A percentile compares a stretch with the other conserved stretches of the same genome.
These are phyloP conservation scores for Eutrema yunnanense DNA, from an alignment of 345 rosid species.

Conservation along the genomic window DNA sequence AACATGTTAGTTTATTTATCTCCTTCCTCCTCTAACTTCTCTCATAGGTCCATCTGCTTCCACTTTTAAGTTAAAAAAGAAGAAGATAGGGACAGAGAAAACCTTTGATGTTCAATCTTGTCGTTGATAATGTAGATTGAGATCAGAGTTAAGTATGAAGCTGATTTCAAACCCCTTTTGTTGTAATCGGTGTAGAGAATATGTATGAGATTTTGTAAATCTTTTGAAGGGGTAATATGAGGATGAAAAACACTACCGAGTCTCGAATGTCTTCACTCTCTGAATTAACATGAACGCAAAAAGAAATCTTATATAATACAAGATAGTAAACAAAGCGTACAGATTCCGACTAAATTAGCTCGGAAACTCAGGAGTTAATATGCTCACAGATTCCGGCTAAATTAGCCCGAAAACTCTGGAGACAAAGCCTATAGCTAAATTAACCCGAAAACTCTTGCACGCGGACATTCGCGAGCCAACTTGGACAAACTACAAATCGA, in stretches of 20 bases:
- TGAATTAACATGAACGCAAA: neutral
- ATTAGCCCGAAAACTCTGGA: too few species aligned
- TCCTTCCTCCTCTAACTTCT: constrained; percentile 2
- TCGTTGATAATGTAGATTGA: constrained; percentile 11
- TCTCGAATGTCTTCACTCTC: neutral
- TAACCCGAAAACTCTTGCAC: too few species aligned
- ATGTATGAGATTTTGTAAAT: constrained; percentile 4
- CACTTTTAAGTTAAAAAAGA: neutral
- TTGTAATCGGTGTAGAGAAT: constrained; percentile 15
- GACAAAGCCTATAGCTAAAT: too few species aligned
- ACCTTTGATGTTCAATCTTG: neutral
- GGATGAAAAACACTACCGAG: neutral
- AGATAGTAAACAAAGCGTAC: too few species aligned
- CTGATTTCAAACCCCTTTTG: neutral
- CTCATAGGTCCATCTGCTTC: constrained; percentile 13
- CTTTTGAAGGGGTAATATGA: neutral
- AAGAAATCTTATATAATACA: too few species aligned
- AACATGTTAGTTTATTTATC: constrained; percentile 15
- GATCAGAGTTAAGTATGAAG: constrained; percentile 8
- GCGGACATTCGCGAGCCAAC: too few species aligned
- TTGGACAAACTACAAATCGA: too few species aligned
- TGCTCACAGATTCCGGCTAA: too few species aligned
- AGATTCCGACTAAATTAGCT: too few species aligned
- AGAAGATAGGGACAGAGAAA: constrained; percentile 1
- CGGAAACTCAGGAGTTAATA: too few species aligned